A percentile compares a stretch with the other conserved stretches of the same genome.
Evolutionary conservation across 2,329 filamentous ascomycete genomes (phyloP).

Genomic region (Curvularia lunata): DNA sequence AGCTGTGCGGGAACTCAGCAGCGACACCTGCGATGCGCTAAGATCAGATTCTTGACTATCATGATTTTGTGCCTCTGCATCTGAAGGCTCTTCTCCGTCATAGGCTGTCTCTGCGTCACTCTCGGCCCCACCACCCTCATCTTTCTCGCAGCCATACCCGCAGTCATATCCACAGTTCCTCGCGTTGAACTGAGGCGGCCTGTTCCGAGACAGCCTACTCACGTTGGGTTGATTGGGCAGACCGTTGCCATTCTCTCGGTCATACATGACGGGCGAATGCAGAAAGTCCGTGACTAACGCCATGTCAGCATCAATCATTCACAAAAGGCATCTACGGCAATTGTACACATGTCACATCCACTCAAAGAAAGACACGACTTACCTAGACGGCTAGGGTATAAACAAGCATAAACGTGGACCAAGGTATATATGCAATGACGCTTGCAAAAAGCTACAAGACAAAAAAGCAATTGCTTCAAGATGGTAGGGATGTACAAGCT

Average conservation of each 20-base stretch:
- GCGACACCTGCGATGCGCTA: background rate
- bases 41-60: background rate
- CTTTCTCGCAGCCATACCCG: conserved; percentile 28
- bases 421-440: background rate
- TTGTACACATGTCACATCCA: background rate
- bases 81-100: conserved; percentile 5
- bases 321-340: background rate
- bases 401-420: background rate
- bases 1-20: background rate
- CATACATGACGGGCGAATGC: conserved; percentile 3
- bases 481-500: conserved; percentile 8
- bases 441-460: background rate
- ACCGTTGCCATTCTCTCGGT: conserved; percentile 1
- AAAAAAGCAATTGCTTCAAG: background rate
- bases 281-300: background rate
- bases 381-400: background rate
- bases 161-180: conserved; percentile 34
- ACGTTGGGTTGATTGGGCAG: background rate
- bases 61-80: background rate
- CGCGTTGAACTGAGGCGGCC: conserved; percentile 32
- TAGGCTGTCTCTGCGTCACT: conserved; percentile 7
- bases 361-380: background rate
- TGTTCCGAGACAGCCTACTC: background rate
- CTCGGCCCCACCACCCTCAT: conserved; percentile 21
- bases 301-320: background rate